phyloP scores from a whole-genome alignment of 768 basidiomycete genomes.

The Ephemerocybe angulata region DNA sequence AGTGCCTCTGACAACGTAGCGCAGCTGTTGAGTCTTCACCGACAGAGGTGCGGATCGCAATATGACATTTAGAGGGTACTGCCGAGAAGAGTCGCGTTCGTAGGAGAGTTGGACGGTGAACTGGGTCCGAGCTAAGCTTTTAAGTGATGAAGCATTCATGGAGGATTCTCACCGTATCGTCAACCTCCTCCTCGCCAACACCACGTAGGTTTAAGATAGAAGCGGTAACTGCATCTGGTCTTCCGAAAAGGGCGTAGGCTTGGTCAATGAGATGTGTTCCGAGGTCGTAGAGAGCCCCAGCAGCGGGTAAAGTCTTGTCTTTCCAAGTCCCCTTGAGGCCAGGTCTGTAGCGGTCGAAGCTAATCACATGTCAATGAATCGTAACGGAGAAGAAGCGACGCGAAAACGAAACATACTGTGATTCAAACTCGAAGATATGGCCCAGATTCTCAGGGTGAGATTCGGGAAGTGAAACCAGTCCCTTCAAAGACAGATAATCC shows the following conservation, averaged over 20 bases:
- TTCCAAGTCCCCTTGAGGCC: slow-evolving; percentile 76
- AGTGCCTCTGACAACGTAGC: slow-evolving; percentile 70
- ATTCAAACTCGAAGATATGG: slow-evolving; percentile 66
- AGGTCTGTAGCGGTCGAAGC: slow-evolving; percentile 73
- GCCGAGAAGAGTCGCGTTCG: slow-evolving; percentile 32
- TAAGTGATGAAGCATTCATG: neutral
- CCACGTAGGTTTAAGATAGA: slow-evolving; percentile 67
- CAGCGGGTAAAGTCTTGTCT: slow-evolving; percentile 57
- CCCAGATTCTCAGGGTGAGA: slow-evolving; percentile 55
- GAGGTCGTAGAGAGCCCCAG: slow-evolving; percentile 72
- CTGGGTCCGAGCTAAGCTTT: slow-evolving; percentile 28
- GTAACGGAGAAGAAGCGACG: too few species aligned
- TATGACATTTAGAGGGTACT: slow-evolving; percentile 61
- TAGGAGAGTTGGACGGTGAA: slow-evolving; percentile 56
- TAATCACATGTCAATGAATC: too few species aligned
- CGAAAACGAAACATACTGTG: slow-evolving; percentile 59
- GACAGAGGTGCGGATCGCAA: slow-evolving; percentile 70
- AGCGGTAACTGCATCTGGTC: slow-evolving; percentile 64
- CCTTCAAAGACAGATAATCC: slow-evolving; percentile 66
- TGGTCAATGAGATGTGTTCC: slow-evolving; percentile 83
- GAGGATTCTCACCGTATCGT: slow-evolving; percentile 53
- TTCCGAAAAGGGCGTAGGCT: slow-evolving; percentile 69
- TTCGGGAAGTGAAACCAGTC: slow-evolving; percentile 52
- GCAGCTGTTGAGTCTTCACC: slow-evolving; percentile 58
- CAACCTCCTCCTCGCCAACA: slow-evolving; percentile 60